Percentiles rank a stretch among this genome's conserved stretches.
Evolutionary conservation across 768 basidiomycete genomes (phyloP).

Genomic region (Pleurotus tuber-regium): DNA sequence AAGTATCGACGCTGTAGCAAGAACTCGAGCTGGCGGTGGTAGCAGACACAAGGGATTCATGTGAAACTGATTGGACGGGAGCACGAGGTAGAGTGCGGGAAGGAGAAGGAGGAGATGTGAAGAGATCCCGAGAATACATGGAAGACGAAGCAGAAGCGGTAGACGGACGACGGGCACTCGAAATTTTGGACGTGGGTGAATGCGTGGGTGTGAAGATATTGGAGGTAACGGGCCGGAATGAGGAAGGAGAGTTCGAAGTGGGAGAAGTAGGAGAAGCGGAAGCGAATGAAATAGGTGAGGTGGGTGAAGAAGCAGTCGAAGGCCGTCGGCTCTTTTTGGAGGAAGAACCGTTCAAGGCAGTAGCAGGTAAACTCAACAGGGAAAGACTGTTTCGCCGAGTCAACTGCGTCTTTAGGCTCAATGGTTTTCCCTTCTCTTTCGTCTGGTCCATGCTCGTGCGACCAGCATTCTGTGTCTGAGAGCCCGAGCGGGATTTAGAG

Average conservation of each 20-base stretch:
- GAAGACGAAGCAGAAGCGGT: background rate
- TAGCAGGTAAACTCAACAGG: constrained; percentile 1
- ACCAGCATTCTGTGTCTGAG: background rate
- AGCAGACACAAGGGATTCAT: constrained; percentile 5
- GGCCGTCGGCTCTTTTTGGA: background rate
- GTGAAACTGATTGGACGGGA: background rate
- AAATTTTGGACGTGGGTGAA: background rate
- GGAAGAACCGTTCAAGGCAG: background rate
- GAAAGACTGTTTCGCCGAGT: constrained; percentile 1
- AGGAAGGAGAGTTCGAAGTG: background rate
- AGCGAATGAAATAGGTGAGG: background rate
- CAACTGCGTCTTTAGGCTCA: background rate
- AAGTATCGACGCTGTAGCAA: constrained; percentile 6
- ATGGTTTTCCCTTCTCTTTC: background rate
- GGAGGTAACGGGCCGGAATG: background rate
- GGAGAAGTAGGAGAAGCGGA: background rate
- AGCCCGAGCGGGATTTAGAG: background rate
- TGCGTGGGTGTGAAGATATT: background rate
- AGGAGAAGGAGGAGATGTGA: background rate
- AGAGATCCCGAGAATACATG: background rate
- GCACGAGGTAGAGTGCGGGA: background rate
- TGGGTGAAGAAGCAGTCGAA: background rate
- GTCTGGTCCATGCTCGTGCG: background rate
- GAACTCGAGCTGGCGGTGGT: constrained; percentile 6
- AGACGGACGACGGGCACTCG: background rate